Evolutionary conservation across 306 rosid species (phyloP), one percentile per base, ranked within the genome.

Genomic region (Vigna angularis): DNA sequence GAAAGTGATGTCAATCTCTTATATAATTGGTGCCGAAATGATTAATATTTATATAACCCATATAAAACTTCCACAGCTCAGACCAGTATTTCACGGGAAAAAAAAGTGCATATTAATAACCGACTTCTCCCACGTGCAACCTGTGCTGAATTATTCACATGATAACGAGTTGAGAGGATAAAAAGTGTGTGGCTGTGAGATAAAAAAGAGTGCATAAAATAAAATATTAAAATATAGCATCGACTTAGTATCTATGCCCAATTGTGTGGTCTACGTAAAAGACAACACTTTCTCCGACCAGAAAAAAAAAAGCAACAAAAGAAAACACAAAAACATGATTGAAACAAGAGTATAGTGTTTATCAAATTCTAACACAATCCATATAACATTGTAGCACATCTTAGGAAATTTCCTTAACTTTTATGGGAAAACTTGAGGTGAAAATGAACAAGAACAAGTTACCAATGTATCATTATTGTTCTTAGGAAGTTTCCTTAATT

Each of bases 321-420:
- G 3, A 4, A 22, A 44, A 28, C 20, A 49, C 3, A 70, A 55
- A 56, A 40, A 42, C 44, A 24, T 57, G 44, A 57, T 57, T 40
- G n/a, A 22, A 73, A 61, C 18, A 45, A 4, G 26, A 45, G 61
- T 28, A 28, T 3, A 28, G 10, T 14, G 15, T 40, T 22, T 8
- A 34, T 51, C 3, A 30, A 47, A 36, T 28, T 48, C 71, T 3
- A 64, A 66, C 74, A 4, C 40, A 24, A 76, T 42, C 36, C n/a
- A 58, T 69, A 28, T 14, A 36, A 34, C 22, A 38, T 32, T 78
- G 51, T 38, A 20, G 73, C 47, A 61, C 61, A 24, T 53, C 26
- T 17, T 68, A 36, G 61, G 70, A 78, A 78, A 72, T 68, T 78
- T 78, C 82, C 76, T 58, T 20, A 9, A 16, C 18, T 65, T 76